These are phyloP conservation scores for Diaporthe nobilis DNA, from an alignment of 2,329 filamentous ascomycete species.

Conservation along the genomic window DNA sequence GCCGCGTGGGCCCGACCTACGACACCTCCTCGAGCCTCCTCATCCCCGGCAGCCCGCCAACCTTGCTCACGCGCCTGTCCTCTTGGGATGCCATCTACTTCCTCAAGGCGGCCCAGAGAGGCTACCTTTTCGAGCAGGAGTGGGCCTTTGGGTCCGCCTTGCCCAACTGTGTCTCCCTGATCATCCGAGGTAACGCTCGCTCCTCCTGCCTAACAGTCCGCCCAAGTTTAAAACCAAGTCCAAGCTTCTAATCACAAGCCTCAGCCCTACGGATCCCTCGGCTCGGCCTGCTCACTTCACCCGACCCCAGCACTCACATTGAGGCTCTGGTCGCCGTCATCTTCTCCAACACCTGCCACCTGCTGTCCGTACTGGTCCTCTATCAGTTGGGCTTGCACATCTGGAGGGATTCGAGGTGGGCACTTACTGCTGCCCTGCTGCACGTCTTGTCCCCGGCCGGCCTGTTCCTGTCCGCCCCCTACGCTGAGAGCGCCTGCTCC, in stretches of 20 bases:
- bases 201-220: conserved; percentile 44
- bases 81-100: conserved; percentile 90
- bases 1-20: conserved; percentile 73
- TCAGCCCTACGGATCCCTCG: conserved; percentile 33
- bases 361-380: conserved; percentile 80
- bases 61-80: conserved; percentile 70
- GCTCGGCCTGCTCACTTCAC: conserved; percentile 21
- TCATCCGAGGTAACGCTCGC: conserved; percentile 45
- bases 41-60: conserved; percentile 45
- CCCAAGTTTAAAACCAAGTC: conserved; percentile 21
- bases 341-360: conserved; percentile 81
- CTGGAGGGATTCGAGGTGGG: conserved; percentile 65
- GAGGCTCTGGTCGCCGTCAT: conserved; percentile 71
- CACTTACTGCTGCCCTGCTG: conserved; percentile 78
- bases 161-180: conserved; percentile 57
- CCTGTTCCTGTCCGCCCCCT: conserved; percentile 89
- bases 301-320: conserved; percentile 13
- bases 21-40: conserved; percentile 80
- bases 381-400: conserved; percentile 75
- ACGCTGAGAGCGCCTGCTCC: conserved; percentile 85
- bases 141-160: conserved; percentile 80
- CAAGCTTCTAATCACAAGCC: conserved; percentile 43
- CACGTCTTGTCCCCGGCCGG: conserved; percentile 91
- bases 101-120: conserved; percentile 71
- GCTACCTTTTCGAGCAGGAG: conserved; percentile 84